Conservation (phyloP, 768 basidiomycete species). For the Pleurotus tuoliensis region DNA sequence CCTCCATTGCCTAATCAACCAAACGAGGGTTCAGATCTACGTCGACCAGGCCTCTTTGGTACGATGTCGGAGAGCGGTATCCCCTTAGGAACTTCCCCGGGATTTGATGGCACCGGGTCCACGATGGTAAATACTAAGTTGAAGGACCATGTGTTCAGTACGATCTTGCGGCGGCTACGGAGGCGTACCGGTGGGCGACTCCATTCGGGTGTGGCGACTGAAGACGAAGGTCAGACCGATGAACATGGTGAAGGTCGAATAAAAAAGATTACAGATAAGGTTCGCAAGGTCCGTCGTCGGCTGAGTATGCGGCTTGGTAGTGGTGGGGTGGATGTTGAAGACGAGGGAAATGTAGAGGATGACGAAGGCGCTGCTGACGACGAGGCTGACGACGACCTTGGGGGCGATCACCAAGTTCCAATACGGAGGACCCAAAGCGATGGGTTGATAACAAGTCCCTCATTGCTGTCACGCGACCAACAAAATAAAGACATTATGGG, state of each 20-base stretch:
- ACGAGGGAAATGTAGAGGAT: not conserved
- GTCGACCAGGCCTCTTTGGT: not conserved
- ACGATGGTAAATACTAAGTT: slow-evolving; percentile 92
- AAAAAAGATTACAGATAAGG: slow-evolving; percentile 2
- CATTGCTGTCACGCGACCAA: slow-evolving; percentile 29
- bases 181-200: slow-evolving; percentile 43
- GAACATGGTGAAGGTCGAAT: not conserved
- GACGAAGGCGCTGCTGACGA: not conserved
- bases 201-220: slow-evolving; percentile 35
- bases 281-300: slow-evolving; percentile 2
- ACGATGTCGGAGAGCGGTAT: not conserved
- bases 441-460: slow-evolving; percentile 36
- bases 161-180: slow-evolving; percentile 73
- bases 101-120: slow-evolving; percentile 85
- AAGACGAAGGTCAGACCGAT: slow-evolving; percentile 51
- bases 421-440: slow-evolving; percentile 71
- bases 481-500: slow-evolving; percentile 27
- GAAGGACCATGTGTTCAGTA: slow-evolving; percentile 93
- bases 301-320: not conserved
- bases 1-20: not conserved
- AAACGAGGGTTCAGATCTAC: not conserved
- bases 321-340: not conserved
- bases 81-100: slow-evolving; percentile 20
- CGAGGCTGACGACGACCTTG: not conserved
- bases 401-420: not conserved